Base-by-base conservation (phyloP, 2,329 filamentous ascomycete species). In the Chaetomiaceae sp. region DNA sequence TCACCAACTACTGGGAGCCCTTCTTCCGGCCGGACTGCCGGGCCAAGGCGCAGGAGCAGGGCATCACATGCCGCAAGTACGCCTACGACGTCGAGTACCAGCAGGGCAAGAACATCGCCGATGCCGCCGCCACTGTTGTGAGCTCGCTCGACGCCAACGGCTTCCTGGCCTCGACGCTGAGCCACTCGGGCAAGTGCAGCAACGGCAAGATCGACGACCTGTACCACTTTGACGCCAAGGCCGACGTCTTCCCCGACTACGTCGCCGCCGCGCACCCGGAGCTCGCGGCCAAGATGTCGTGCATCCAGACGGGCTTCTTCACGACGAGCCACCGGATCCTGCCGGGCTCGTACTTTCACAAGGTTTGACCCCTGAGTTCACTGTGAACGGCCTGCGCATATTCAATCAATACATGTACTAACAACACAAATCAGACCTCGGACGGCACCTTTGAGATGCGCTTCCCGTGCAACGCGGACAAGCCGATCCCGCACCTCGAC, bases 1-100 rank as follows among this genome's bases (percentile, higher is more conserved):
- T 78, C 44, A 82, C 78, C 0, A 72, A 81, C 55, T 81, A 76
- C 63, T 81, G 74, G 73, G 72, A 76, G 48, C 68, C 71, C 2
- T 78, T 78, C 58, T 71, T 72, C 59, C 66, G 70, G 3, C 67
- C 70, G 0, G 70, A 73, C 53, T 70, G 66, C 52, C 69, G 71
- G 12, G 59, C 64, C 19, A 65, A 66, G 44, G 73, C 70, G 3
- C 51, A 59, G 4, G 65, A 67, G 27, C 57, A 63, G 12, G 73
- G 70, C 5, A 62, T 75, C 14, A 69, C 67, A 0, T 72, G 69
- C 55, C 67, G 73, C 10, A 62, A 62, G 48, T 73, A 70, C 52
- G 73, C 73, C 0, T 77, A 74, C 53, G 66, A 77, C 0, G 63
- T 73, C 2, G 79, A 82, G 63, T 61, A 71, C 7, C 66, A 66